A percentile compares a stretch with the other conserved stretches of the same genome.
Evolutionary conservation across 768 basidiomycete genomes (phyloP).

Genomic region (Trametopsis cervina): DNA sequence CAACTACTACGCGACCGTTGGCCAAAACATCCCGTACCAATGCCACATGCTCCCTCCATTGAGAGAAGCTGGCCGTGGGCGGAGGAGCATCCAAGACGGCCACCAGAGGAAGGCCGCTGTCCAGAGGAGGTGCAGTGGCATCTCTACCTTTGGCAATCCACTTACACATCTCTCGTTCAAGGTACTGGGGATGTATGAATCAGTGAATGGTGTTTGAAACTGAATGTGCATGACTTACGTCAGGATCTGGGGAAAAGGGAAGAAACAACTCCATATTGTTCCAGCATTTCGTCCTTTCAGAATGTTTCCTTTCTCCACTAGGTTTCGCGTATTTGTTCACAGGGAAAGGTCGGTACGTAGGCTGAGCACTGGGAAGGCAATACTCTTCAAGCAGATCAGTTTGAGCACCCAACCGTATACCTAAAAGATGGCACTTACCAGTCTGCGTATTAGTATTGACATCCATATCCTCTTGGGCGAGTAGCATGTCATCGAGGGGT

Average conservation of each 20-base stretch:
- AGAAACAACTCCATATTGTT: not conserved
- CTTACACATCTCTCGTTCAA: not conserved
- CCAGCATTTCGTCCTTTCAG: not conserved
- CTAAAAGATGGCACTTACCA: too few relatives aligned
- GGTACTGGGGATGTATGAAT: not conserved
- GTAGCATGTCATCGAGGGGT: too few relatives aligned
- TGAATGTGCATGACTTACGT: not conserved
- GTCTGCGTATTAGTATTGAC: too few relatives aligned
- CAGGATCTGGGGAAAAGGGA: not conserved
- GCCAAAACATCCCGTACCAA: not conserved
- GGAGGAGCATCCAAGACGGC: not conserved
- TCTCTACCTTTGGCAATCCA: not conserved
- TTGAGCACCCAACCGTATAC: too few relatives aligned
- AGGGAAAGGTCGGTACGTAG: not conserved
- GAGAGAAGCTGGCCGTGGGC: not conserved
- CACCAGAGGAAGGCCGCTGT: not conserved
- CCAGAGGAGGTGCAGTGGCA: not conserved
- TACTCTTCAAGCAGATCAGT: too few relatives aligned
- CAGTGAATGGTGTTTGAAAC: not conserved
- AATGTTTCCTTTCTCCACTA: not conserved
- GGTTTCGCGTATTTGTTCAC: not conserved
- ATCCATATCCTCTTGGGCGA: too few relatives aligned
- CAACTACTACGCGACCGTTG: not conserved
- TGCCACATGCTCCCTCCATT: not conserved
- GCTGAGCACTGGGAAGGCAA: not conserved